Evolutionary conservation across 2,329 filamentous ascomycete species (phyloP).

Genomic region (Macrophomina pseudophaseolina): DNA sequence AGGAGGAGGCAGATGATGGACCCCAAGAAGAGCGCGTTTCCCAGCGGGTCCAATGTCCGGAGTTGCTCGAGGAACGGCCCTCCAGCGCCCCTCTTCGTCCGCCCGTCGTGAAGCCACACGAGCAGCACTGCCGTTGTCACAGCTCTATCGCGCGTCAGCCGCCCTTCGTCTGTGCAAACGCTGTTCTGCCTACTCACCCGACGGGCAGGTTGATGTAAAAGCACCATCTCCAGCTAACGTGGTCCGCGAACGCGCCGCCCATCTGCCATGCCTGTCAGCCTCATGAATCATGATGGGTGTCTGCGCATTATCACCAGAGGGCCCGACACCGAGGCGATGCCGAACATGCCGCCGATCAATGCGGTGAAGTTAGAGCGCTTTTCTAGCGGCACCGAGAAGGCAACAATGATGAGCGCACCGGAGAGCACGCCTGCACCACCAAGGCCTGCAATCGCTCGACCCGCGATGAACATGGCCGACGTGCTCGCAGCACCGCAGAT

Average conservation of each 20-base stretch:
- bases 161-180: no score
- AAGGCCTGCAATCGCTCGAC: conserved; percentile 57
- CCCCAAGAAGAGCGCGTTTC: conserved; percentile 40
- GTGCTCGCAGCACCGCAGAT: conserved; percentile 55
- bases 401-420: conserved; percentile 31
- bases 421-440: conserved; percentile 57
- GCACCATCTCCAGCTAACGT: conserved; percentile 29
- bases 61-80: background rate
- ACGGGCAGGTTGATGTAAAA: conserved; percentile 36
- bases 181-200: background rate
- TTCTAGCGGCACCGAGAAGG: no score
- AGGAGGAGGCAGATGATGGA: conserved; percentile 41
- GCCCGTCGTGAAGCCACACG: conserved; percentile 32
- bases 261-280: background rate
- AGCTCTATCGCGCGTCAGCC: no score
- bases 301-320: no score
- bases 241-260: conserved; percentile 25
- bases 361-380: no score
- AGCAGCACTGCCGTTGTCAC: conserved; percentile 5
- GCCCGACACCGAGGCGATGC: conserved; percentile 8
- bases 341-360: no score
- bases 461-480: conserved; percentile 56
- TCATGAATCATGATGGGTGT: conserved; percentile 26
- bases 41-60: conserved; percentile 35
- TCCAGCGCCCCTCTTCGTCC: background rate